Base-by-base conservation (phyloP, 2,329 filamentous ascomycete genomes). In the Stachybotrys chartarum region DNA sequence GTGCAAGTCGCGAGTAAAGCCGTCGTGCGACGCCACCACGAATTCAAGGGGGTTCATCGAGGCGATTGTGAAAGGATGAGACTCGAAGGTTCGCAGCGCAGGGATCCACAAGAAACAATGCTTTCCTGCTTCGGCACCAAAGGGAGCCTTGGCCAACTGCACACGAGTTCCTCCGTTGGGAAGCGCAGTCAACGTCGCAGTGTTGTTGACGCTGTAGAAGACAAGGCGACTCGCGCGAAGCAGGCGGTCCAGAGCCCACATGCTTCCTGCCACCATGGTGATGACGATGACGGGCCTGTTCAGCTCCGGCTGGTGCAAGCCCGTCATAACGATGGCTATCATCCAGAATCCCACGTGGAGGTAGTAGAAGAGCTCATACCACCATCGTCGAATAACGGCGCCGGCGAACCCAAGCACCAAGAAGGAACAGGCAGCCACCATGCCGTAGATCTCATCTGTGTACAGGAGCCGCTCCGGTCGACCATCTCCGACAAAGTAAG, bases 91-190 rank as follows among this genome's bases (percentile, higher is more conserved):
- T 10, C 83, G 78, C 51, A 87, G 75, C 5, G 70, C 70, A 0
- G 84, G 85, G 7, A 87, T 77, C 82, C 82, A 87, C 32, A 87
- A 67, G 62, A 85, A 86, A 60, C 81, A 82, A 63, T 88, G 84
- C 58, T 81, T 80, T 1, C 83, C 84, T 0, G 83, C 75, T 2
- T 70, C 66, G 1, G 78, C 77, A 3, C 70, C 67, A 0, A 73
- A 57, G 1, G 78, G 76, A 3, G 76, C 73, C 64, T 81, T 80
- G 52, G 73, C 68, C 35, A 85, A 68, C 0, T 76, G 72, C n/a
- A 85, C 74, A 44, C 80, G 77, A 17, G 80, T 83, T 51, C 75
- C 81, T 5, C 79, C 77, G 54, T 79, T 69, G 7, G 79, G 71
- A 4, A 85, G 74, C 6, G 82, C 78, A 30, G 75, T 73, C n/a